Conservation (phyloP, 192 early-diverging fungal species). For the Dispira parvispora region DNA sequence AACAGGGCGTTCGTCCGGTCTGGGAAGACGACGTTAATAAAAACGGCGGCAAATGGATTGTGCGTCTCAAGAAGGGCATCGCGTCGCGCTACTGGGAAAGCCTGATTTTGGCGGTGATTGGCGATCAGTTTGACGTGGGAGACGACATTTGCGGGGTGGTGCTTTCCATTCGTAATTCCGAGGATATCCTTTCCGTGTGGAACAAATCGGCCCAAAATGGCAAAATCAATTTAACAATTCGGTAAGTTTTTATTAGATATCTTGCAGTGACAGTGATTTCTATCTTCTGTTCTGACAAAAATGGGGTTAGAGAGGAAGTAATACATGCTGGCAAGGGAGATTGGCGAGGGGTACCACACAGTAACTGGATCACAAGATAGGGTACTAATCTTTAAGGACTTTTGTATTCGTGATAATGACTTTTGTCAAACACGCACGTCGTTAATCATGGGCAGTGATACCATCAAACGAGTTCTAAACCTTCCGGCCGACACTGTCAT, state of each 20-base stretch:
- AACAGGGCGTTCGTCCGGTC: constrained; percentile 77
- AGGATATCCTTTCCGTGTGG: constrained; percentile 94
- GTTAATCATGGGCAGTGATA: constrained; percentile 35
- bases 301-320: too few relatives aligned
- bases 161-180: constrained; percentile 75
- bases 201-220: constrained; percentile 73
- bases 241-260: constrained; percentile 22
- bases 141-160: constrained; percentile 87
- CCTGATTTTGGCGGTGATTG: constrained; percentile 69
- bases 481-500: constrained; percentile 76
- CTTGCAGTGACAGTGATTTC: too few relatives aligned
- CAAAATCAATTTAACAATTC: constrained; percentile 65
- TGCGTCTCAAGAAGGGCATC: constrained; percentile 80
- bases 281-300: too few relatives aligned
- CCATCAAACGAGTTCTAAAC: constrained; percentile 68
- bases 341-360: too few relatives aligned
- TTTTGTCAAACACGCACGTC: too few relatives aligned
- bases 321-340: too few relatives aligned
- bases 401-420: too few relatives aligned
- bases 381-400: too few relatives aligned
- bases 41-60: constrained; percentile 92
- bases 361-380: too few relatives aligned
- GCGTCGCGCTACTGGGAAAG: constrained; percentile 84
- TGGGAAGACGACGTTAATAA: constrained; percentile 85
- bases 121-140: constrained; percentile 78